Conservation (phyloP, 352 stramenopile species). For the Globisporangium takayamanum region DNA sequence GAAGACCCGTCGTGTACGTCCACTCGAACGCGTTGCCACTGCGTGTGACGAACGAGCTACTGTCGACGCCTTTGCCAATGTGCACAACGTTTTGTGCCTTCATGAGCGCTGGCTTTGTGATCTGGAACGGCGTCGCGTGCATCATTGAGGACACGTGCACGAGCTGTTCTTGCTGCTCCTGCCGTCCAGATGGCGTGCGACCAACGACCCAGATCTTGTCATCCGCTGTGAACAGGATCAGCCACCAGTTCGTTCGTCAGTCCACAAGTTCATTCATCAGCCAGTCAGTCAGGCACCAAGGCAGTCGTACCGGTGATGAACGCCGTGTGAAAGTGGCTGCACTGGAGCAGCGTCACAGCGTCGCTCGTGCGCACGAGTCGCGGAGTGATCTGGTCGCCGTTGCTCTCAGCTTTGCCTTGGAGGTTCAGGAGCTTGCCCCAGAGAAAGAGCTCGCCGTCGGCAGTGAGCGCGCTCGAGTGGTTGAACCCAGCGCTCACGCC, state of each 20-base stretch:
- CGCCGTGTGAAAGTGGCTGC: constrained; percentile 81
- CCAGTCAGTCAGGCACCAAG: background rate
- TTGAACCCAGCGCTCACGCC: constrained; percentile 80
- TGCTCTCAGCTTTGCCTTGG: constrained; percentile 49
- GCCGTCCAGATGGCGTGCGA: constrained; percentile 62
- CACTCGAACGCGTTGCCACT: constrained; percentile 73
- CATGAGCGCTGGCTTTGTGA: constrained; percentile 47
- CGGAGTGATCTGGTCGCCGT: constrained; percentile 67
- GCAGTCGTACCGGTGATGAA: constrained; percentile 59
- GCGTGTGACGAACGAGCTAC: constrained; percentile 57
- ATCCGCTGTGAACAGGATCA: constrained; percentile 31
- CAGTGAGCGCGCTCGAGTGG: constrained; percentile 61
- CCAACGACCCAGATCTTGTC: constrained; percentile 74
- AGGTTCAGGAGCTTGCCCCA: constrained; percentile 83
- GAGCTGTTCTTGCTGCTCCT: constrained; percentile 44
- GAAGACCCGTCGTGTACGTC: constrained; percentile 54
- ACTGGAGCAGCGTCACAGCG: constrained; percentile 55
- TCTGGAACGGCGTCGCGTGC: constrained; percentile 63
- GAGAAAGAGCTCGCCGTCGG: constrained; percentile 73
- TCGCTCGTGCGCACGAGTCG: constrained; percentile 65
- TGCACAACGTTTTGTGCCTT: constrained; percentile 37
- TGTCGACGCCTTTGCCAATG: constrained; percentile 78
- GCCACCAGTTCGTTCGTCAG: background rate
- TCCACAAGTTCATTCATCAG: background rate
- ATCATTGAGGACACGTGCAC: constrained; percentile 55